These are phyloP conservation scores for Leavenworthia alabamica DNA, from an alignment of 345 rosid genomes.

Conservation along the genomic window DNA sequence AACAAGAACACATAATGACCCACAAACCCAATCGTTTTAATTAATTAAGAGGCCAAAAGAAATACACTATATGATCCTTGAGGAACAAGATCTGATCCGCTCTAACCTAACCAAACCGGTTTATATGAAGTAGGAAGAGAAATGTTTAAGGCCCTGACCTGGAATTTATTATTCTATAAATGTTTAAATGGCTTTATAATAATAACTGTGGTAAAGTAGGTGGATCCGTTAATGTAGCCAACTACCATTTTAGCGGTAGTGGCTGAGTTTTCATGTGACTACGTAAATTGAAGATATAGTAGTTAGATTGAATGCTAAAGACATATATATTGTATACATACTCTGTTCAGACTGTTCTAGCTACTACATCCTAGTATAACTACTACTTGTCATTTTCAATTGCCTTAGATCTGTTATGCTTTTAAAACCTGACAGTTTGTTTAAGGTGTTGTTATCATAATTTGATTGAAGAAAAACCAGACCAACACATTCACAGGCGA, in stretches of 20 bases:
- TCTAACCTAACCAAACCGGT: background rate
- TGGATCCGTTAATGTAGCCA: constrained; percentile 15
- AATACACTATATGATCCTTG: constrained; percentile 10
- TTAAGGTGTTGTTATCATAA: too few relatives aligned
- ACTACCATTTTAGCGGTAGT: background rate
- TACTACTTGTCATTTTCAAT: too few relatives aligned
- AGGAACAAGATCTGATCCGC: background rate
- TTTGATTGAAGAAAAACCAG: too few relatives aligned
- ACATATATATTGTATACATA: background rate
- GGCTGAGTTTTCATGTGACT: constrained; percentile 25
- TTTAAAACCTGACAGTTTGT: too few relatives aligned
- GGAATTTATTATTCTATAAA: constrained; percentile 10
- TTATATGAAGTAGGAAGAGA: background rate
- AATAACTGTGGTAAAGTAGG: background rate
- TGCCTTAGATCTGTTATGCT: too few relatives aligned
- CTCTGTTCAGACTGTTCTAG: too few relatives aligned
- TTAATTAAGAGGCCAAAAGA: constrained; percentile 18
- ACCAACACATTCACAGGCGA: too few relatives aligned
- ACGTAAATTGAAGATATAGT: background rate
- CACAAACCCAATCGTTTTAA: constrained; percentile 12
- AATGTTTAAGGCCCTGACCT: background rate
- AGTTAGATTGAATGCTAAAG: background rate
- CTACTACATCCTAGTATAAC: too few relatives aligned
- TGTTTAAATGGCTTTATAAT: constrained; percentile 4
- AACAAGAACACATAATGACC: constrained; percentile 5